phyloP scores from a whole-genome alignment of 1,139 yeast species.

The Trichomonascaceae sp. region DNA sequence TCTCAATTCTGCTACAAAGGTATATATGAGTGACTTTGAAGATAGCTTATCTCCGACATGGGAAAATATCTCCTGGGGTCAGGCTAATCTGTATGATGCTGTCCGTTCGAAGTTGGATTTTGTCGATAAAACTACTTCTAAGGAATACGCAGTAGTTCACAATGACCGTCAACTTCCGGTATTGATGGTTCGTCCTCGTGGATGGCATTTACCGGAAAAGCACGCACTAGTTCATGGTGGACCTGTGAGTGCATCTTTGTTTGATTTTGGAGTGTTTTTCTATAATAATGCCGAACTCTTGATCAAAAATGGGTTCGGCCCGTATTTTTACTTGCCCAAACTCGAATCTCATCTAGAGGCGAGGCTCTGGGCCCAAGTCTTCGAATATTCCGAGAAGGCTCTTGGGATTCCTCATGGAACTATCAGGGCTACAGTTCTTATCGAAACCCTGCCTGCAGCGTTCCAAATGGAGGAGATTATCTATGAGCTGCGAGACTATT shows the following conservation, averaged over 20 bases:
- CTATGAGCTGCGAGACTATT: conserved; percentile 64
- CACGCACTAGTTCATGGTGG: conserved; percentile 68
- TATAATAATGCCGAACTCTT: conserved; percentile 62
- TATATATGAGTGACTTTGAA: conserved; percentile 72
- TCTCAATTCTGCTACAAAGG: conserved; percentile 59
- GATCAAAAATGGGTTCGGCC: conserved; percentile 56
- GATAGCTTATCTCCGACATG: conserved; percentile 81
- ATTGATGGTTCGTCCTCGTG: conserved; percentile 73
- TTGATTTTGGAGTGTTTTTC: conserved; percentile 72
- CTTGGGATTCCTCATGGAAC: conserved; percentile 59
- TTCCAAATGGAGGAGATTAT: conserved; percentile 77
- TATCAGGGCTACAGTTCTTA: conserved; percentile 65
- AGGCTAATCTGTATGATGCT: conserved; percentile 77
- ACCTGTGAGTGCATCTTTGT: conserved; percentile 64
- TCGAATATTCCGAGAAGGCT: conserved; percentile 60
- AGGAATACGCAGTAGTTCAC: conserved; percentile 53
- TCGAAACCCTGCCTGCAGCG: conserved; percentile 69
- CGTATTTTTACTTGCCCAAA: conserved; percentile 70
- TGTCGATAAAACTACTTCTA: conserved; percentile 50
- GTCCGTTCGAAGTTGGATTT: conserved; percentile 54
- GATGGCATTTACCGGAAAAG: conserved; percentile 74
- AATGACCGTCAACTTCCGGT: conserved; percentile 47
- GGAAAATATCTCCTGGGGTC: conserved; percentile 75
- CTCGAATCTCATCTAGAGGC: conserved; percentile 76
- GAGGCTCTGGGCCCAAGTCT: conserved; percentile 68